A percentile compares a stretch with the other conserved stretches of the same genome.
Evolutionary conservation across 495 filamentous ascomycete genomes (phyloP).

Genomic region (Parathielavia appendiculata): DNA sequence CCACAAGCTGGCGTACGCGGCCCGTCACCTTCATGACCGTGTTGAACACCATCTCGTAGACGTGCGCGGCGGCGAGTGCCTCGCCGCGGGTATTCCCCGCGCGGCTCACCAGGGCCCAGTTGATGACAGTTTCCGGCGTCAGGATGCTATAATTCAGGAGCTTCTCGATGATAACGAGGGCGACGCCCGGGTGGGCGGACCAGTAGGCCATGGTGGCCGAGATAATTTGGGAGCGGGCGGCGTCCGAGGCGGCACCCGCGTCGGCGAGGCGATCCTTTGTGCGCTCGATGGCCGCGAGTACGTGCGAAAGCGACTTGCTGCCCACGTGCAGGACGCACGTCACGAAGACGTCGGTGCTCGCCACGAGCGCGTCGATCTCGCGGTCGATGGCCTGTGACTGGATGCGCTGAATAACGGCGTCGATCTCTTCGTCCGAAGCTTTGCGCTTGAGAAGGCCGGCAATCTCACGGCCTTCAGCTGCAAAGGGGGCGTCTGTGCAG

Average conservation of each 20-base stretch:
- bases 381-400: slow-evolving; percentile 64
- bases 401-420: slow-evolving; percentile 69
- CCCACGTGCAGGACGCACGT: slow-evolving; percentile 89
- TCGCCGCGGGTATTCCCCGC: slow-evolving; percentile 48
- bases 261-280: slow-evolving; percentile 85
- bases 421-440: slow-evolving; percentile 73
- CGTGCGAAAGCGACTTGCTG: slow-evolving; percentile 91
- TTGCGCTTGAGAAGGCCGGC: slow-evolving; percentile 75
- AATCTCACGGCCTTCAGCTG: slow-evolving; percentile 72
- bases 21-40: slow-evolving; percentile 91
- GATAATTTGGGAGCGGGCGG: slow-evolving; percentile 81
- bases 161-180: slow-evolving; percentile 92
- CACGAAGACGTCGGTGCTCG: slow-evolving; percentile 86
- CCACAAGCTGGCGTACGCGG: slow-evolving; percentile 77
- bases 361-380: slow-evolving; percentile 68
- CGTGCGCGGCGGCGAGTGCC: slow-evolving; percentile 63
- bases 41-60: slow-evolving; percentile 83
- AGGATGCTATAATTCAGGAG: slow-evolving; percentile 96
- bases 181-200: slow-evolving; percentile 86
- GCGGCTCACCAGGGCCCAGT: slow-evolving; percentile 74
- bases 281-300: slow-evolving; percentile 91
- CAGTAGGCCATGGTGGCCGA: slow-evolving; percentile 88
- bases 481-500: slow-evolving; percentile 66
- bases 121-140: slow-evolving; percentile 70
- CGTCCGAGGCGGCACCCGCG: slow-evolving; percentile 65